Conservation (phyloP, 2,329 filamentous ascomycete genomes). For the Ophiocordyceps camponoti-leonardi region DNA sequence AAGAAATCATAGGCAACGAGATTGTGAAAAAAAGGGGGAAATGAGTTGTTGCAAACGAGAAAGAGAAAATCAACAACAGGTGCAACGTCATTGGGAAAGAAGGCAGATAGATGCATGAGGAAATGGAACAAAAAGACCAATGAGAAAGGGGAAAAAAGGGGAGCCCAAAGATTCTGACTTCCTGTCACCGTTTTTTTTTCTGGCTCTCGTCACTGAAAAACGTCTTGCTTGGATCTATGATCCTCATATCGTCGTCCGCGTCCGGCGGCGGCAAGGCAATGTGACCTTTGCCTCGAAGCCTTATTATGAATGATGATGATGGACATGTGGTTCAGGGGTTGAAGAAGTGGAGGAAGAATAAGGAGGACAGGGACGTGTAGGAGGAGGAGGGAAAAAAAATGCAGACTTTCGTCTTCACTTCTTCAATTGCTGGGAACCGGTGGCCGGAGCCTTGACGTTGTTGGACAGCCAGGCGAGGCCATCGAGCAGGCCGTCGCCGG, state of each 20-base stretch:
- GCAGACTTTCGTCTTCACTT: constrained; percentile 24
- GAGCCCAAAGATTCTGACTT: too few species aligned
- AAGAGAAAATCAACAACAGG: too few species aligned
- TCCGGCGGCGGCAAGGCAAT: too few species aligned
- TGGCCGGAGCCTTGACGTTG: constrained; percentile 54
- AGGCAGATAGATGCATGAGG: too few species aligned
- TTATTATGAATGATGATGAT: too few species aligned
- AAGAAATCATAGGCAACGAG: neutral
- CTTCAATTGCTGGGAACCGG: constrained; percentile 33
- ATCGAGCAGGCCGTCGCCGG: constrained; percentile 65
- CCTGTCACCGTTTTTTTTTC: neutral
- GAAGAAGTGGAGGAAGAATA: too few species aligned
- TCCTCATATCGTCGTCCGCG: too few species aligned
- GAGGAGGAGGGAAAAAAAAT: constrained; percentile 1
- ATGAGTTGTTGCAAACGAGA: neutral
- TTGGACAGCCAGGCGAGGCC: constrained; percentile 72
- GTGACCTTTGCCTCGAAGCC: too few species aligned
- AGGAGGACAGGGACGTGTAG: too few species aligned
- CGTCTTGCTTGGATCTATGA: too few species aligned
- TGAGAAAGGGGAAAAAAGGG: constrained; percentile 1
- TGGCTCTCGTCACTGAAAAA: neutral
- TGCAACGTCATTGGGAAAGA: too few species aligned
- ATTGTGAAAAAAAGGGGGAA: neutral
- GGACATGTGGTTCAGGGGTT: too few species aligned
- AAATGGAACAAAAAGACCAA: neutral